Percentiles rank a stretch among this genome's conserved stretches.
Conservation (phyloP, 2,329 filamentous ascomycete genomes). For the Domatiomyces globalis region DNA sequence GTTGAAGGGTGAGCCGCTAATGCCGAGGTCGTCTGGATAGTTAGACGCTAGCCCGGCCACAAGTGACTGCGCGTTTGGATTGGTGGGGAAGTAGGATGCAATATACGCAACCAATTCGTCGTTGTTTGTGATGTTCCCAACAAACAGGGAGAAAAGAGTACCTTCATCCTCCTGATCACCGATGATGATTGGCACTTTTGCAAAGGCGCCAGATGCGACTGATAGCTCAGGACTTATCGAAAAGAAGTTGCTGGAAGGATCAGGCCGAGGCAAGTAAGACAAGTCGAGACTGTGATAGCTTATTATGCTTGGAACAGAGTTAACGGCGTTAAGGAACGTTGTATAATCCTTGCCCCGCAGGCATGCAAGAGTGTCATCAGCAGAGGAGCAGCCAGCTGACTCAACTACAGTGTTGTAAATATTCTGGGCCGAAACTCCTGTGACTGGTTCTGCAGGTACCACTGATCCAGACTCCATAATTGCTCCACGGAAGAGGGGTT, state of each 20-base stretch:
- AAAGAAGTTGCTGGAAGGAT: conserved; percentile 42
- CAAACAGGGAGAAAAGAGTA: conserved; percentile 50
- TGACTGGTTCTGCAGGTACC: neutral
- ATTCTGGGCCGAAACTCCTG: neutral
- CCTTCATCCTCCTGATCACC: conserved; percentile 72
- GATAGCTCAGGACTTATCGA: conserved; percentile 50
- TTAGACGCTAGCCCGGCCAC: conserved; percentile 42
- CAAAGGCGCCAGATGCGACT: conserved; percentile 38
- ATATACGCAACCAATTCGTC: conserved; percentile 50
- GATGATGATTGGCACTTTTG: conserved; percentile 49
- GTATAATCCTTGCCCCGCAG: conserved; percentile 35
- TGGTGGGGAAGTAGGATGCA: conserved; percentile 43
- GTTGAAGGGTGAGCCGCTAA: neutral
- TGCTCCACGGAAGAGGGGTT: conserved; percentile 19
- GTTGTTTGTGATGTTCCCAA: conserved; percentile 44
- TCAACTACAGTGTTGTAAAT: conserved; percentile 47
- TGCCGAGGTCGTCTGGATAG: neutral
- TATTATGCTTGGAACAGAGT: conserved; percentile 54
- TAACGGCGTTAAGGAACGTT: conserved; percentile 46
- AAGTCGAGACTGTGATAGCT: conserved; percentile 55
- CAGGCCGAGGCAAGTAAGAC: conserved; percentile 60
- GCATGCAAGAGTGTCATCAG: conserved; percentile 48
- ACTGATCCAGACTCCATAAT: conserved; percentile 15
- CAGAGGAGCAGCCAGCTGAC: conserved; percentile 44
- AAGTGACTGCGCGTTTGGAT: conserved; percentile 34